Percentiles rank a stretch among this genome's conserved stretches.
Conservation (phyloP, 257 asterid genomes). For the Apocynum venetum region DNA sequence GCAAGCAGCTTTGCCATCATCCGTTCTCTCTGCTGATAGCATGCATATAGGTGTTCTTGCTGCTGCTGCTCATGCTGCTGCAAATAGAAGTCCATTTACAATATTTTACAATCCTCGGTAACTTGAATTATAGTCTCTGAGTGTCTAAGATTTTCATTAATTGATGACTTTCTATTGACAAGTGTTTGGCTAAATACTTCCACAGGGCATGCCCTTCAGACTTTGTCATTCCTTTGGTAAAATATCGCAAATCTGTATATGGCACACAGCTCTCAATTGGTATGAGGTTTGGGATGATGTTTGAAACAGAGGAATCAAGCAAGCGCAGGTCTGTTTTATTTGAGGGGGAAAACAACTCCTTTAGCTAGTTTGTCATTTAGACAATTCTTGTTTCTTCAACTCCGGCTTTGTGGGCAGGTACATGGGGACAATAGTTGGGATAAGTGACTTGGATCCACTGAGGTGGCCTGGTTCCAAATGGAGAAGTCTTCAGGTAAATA, state of each 20-base stretch:
- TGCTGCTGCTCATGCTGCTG: conserved; percentile 98
- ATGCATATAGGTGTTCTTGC: conserved; percentile 99
- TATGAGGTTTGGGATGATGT: conserved; percentile 97
- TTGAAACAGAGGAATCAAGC: conserved; percentile 94
- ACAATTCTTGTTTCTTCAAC: neutral
- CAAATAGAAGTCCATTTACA: conserved; percentile 73
- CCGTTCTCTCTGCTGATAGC: conserved; percentile 95
- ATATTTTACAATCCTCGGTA: conserved; percentile 96
- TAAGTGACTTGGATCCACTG: conserved; percentile 77
- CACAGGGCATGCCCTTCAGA: conserved; percentile 96
- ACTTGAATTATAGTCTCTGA: neutral
- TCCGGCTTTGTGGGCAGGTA: conserved; percentile 37
- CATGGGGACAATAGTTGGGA: conserved; percentile 83
- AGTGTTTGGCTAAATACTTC: conserved; percentile 1
- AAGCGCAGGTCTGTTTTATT: conserved; percentile 59
- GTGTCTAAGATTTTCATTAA: neutral
- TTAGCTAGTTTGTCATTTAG: neutral
- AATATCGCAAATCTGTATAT: conserved; percentile 61
- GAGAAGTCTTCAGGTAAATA: conserved; percentile 85
- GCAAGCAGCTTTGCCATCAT: conserved; percentile 78
- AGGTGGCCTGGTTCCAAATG: conserved; percentile 97
- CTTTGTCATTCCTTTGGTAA: conserved; percentile 74
- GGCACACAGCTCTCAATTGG: conserved; percentile 77
- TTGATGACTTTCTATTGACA: neutral
- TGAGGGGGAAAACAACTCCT: neutral